Base-by-base conservation (phyloP, 345 rosid genomes). In the Anastatica hierochuntica region DNA sequence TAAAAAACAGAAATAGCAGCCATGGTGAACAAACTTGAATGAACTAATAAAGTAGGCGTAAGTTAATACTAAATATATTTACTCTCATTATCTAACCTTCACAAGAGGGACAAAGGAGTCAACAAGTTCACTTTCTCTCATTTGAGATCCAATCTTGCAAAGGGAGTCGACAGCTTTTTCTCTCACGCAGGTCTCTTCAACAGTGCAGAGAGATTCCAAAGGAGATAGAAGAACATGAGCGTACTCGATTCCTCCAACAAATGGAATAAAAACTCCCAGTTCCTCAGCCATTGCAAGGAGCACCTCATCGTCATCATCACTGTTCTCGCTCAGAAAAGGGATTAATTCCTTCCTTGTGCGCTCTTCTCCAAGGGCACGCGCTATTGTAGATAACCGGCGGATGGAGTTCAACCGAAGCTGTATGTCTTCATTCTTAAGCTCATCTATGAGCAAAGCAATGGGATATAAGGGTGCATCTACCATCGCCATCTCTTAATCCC, bases 261-360 rank as follows among this genome's bases (percentile, higher is more conserved):
- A 90, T 0, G 95, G 96, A 49, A 90, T 80, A 58, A 90, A 90
- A 49, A 84, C 92, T 1, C 98, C 92, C 61, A 90, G 27, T 61
- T 87, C 96, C 56, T 82, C 98, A 6, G 98, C 89, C 84, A 87
- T 80, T 2, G 96, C 96, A 63, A 84, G 96, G 58, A 87, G 98
- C 21, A 90, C 98, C 77, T 90, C 98, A 14, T 90, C 95, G 18
- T 90, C 96, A 30, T 90, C 96, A 3, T 90, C 98, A 63, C 86
- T 90, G 74, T 87, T 90, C 72, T 90, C 98, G 14, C 92, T 79
- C 53, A 87, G 58, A 58, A 90, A 90, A 0, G 98, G 98, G 46
- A 90, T 84, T 36, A 90, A 60, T 60, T 90, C 98, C 76, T 82
- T 90, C 49, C 98, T 74, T 0, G 96, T 87, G 43, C 95, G 75